Evolutionary conservation across 345 rosid species (phyloP).

Genomic region (Litchi chinensis): DNA sequence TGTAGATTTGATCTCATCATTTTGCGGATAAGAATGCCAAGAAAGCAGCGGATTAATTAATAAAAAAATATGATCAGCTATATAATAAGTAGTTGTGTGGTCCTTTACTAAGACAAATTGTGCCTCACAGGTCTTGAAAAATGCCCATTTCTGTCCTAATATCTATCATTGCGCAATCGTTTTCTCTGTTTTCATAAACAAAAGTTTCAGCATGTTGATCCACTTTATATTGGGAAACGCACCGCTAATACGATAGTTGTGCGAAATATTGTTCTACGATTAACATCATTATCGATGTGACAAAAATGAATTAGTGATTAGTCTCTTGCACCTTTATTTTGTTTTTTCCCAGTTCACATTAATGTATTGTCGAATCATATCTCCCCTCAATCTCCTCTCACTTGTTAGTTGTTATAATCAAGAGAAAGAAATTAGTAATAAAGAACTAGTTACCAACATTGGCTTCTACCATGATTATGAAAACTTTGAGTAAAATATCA

Average conservation of each 20-base stretch:
- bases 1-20: not conserved
- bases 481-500: not conserved
- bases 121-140: not conserved
- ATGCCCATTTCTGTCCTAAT: not conserved
- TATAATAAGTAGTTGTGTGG: not conserved
- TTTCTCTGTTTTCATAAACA: not conserved
- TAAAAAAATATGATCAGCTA: no score
- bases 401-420: no score
- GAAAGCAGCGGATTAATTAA: not conserved
- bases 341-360: no score
- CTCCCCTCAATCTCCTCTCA: no score
- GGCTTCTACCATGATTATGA: not conserved
- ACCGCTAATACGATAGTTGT: not conserved
- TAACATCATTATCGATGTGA: no score
- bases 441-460: not conserved
- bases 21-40: slow-evolving; percentile 18
- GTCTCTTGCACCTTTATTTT: no score
- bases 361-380: no score
- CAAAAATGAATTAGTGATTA: no score
- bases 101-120: not conserved
- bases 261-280: not conserved
- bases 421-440: no score
- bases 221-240: not conserved
- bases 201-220: not conserved
- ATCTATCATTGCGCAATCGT: no score